Evolutionary conservation across 495 filamentous ascomycete species (phyloP).

Genomic region (Neurospora intermedia): DNA sequence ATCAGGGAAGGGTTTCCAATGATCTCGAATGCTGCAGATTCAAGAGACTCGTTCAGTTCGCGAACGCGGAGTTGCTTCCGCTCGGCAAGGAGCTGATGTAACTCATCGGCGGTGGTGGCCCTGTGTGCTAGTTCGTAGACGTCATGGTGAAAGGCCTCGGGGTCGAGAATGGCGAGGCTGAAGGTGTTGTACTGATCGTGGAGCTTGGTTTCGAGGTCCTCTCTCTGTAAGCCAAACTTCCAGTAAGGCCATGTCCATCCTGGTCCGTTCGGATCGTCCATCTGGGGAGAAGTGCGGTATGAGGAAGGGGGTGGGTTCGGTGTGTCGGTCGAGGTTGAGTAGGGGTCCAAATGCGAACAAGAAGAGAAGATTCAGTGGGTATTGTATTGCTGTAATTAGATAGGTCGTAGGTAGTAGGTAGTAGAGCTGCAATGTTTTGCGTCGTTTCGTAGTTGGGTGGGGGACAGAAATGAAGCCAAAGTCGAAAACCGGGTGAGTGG

Average conservation of each 20-base stretch:
- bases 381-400: background rate
- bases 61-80: conserved; percentile 37
- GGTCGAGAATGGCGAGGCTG: conserved; percentile 25
- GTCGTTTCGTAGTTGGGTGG: conserved; percentile 2
- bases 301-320: background rate
- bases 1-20: conserved; percentile 40
- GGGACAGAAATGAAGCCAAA: conserved; percentile 16
- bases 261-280: conserved; percentile 31
- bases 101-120: conserved; percentile 31
- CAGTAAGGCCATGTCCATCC: conserved; percentile 37
- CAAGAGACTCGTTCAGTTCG: conserved; percentile 36
- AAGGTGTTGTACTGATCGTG: conserved; percentile 34
- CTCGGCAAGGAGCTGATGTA: conserved; percentile 32
- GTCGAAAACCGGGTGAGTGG: conserved; percentile 19
- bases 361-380: conserved; percentile 1
- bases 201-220: conserved; percentile 29
- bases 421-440: background rate
- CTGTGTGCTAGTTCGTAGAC: conserved; percentile 35
- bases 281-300: conserved; percentile 7
- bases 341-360: conserved; percentile 5
- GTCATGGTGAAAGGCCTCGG: conserved; percentile 32
- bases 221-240: conserved; percentile 35
- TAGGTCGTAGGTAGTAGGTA: background rate
- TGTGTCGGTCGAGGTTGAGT: conserved; percentile 1
- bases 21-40: conserved; percentile 41